Conservation (phyloP, 2,329 filamentous ascomycete species). For the Ophiocordyceps australis region DNA sequence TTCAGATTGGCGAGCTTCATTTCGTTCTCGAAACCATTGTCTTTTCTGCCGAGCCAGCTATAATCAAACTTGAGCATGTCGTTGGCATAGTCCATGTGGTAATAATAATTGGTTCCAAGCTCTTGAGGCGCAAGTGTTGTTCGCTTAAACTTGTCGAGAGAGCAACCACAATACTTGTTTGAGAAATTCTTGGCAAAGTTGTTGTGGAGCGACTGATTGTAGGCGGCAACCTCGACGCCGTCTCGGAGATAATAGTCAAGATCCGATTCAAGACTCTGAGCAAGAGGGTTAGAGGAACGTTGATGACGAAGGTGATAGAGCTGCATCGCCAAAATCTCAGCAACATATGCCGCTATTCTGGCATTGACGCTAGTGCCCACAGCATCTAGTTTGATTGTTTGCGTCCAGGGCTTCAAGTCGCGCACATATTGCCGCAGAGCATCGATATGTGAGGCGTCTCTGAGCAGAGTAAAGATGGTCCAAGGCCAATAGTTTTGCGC, state of each 20-base stretch:
- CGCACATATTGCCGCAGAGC: conserved; percentile 54
- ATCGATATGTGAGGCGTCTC: conserved; percentile 55
- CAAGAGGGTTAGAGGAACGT: conserved; percentile 44
- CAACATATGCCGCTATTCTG: conserved; percentile 62
- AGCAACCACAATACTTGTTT: conserved; percentile 54
- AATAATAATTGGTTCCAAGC: conserved; percentile 67
- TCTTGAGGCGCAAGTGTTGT: conserved; percentile 46
- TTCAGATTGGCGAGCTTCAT: conserved; percentile 80
- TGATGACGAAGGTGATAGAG: conserved; percentile 71
- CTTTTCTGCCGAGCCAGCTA: conserved; percentile 52
- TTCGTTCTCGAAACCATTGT: conserved; percentile 64
- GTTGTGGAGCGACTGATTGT: conserved; percentile 72
- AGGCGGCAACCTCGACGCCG: conserved; percentile 60
- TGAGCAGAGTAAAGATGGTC: conserved; percentile 66
- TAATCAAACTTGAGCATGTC: conserved; percentile 61
- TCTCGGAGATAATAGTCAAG: conserved; percentile 66
- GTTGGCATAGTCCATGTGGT: conserved; percentile 59
- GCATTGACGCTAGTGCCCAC: conserved; percentile 42
- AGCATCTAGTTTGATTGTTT: conserved; percentile 35
- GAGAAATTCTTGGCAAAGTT: conserved; percentile 78
- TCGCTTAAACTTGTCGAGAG: conserved; percentile 64
- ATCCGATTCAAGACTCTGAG: conserved; percentile 54
- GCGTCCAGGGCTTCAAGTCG: conserved; percentile 29
- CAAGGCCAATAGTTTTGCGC: conserved; percentile 94
- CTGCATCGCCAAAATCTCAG: conserved; percentile 81